Base-by-base conservation (phyloP, 441 rosid genomes). In the Populus trichocarpa region DNA sequence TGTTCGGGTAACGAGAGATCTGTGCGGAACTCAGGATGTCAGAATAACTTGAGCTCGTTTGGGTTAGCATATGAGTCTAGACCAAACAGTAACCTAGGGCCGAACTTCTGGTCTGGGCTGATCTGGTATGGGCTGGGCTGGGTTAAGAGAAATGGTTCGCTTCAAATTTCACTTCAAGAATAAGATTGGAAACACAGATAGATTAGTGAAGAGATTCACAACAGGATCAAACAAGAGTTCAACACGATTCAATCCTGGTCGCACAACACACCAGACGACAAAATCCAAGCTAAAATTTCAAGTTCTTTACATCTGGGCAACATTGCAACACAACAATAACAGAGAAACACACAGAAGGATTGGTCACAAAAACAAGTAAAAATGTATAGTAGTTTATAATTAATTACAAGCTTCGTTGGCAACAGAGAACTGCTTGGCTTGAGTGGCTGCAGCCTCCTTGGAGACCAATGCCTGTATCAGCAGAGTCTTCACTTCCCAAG, bases 401-500 rank as follows among this genome's bases (percentile, higher is more conserved):
- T 74, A 89, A 79, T 78, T 81, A 75, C 99, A 95, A 71, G 86
- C 94, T 20, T 87, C 79, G 69, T 95, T 95, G 57, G 96, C 96
- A 23, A 76, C 38, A 42, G 84, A 82, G 81, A 95, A 93, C 25
- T 64, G 75, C 30, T 59, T 69, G 65, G 97, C 93, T 71, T 84
- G 92, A 14, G 74, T 80, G 66, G 86, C 84, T 4, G 98, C 98
- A 4, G 90, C 91, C 30, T 82, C 75, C 82, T 87, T 83, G 11
- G 98, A 91, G 22, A 91, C 89, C 85, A 90, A 66, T 3, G 91
- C 92, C 71, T 91, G 88, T 4, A 94, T 86, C 53, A 91, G 38
- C 86, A 93, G 68, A 1, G 91, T 91, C 92, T 94, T 94, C 11
- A 94, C 98, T 72, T 94, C 88, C 98, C 99, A 95, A 0, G 96